Evolutionary conservation across 75 land plant species (phyloP).

Genomic region (Cryptomeria japonica): DNA sequence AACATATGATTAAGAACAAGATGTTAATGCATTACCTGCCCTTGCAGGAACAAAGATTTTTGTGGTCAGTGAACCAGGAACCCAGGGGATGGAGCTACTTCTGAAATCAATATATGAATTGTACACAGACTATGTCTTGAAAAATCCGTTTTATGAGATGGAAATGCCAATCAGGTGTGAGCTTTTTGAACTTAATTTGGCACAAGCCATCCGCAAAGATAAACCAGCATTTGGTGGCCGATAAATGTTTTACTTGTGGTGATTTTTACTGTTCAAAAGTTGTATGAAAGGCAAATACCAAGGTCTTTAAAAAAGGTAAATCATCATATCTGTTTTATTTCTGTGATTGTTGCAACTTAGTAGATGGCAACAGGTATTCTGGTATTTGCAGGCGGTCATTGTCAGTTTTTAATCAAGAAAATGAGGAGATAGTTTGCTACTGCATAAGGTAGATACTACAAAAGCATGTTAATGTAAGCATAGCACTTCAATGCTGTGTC

Average conservation of each 20-base stretch:
- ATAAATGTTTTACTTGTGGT: constrained; percentile 21
- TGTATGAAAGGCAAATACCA: not conserved
- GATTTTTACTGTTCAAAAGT: not conserved
- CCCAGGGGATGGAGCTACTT: constrained; percentile 67
- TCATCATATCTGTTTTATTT: not conserved
- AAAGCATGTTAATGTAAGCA: not conserved
- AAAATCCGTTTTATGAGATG: constrained; percentile 98
- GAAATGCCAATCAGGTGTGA: constrained; percentile 97
- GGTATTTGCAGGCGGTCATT: not conserved
- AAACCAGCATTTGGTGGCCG: constrained; percentile 53
- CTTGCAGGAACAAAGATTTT: constrained; percentile 78
- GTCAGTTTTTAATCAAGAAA: not conserved
- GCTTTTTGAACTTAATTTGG: constrained; percentile 78
- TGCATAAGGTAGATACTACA: not conserved
- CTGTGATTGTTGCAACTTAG: not conserved
- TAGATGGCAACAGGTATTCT: not conserved
- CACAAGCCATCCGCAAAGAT: constrained; percentile 73
- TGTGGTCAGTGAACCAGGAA: constrained; percentile 86
- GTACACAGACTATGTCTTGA: constrained; percentile 89
- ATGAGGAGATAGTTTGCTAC: not conserved
- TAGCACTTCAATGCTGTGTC: not conserved
- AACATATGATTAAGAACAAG: not conserved
- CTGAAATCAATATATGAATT: constrained; percentile 83
- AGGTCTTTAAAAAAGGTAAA: not conserved
- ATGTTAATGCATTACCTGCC: not conserved